Evolutionary conservation across 1,284 basidiomycete species (phyloP), one percentile per base, ranked within the genome.

Genomic region (Ustilago bromivora): DNA sequence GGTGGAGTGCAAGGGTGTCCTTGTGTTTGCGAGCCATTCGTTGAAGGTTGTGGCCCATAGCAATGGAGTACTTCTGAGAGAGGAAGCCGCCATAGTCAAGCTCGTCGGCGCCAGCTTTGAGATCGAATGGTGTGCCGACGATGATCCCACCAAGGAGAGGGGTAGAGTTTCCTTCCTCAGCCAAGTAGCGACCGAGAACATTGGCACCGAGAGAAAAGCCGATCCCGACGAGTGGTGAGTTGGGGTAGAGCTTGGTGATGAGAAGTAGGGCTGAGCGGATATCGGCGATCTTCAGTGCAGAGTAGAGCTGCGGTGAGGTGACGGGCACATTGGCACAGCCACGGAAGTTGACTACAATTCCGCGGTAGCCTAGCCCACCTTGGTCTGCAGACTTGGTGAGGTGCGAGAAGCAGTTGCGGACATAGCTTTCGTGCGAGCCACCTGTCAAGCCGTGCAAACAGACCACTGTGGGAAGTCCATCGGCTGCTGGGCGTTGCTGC

Each of bases 141-240:
- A 91, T 91, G 85, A 92, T 91, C 32, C 90, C 95, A 11, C 76
- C 83, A 1, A 80, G 66, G 19, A 99, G 87, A n/a, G 94, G 90
- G 70, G 92, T 92, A 10, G 88, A 82, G n/a, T 90, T 89, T 10
- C 93, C 93, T 84, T 96, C 92, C 86, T 97, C 92, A 7, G 93
- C 95, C 57, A 96, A 88, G 87, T 97, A 98, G 73, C 94, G 90
- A n/a, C 94, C 92, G 73, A 99, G 88, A 49, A 98, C 92, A 82
- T 94, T 94, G 43, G 95, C 94, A 58, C 96, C 97, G 54, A 99
- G 90, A 3, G 94, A 97, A 88, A 98, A 99, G 7, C 95, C 95
- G 34, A 97, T 88, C 12, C 94, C 96, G 38, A 96, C 88, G 46
- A 98, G 88, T 8, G 92, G 92, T 0, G 95, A 94, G 28, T 89